Conservation (phyloP, 352 stramenopile species). For the Paralagenidium karlingii region DNA sequence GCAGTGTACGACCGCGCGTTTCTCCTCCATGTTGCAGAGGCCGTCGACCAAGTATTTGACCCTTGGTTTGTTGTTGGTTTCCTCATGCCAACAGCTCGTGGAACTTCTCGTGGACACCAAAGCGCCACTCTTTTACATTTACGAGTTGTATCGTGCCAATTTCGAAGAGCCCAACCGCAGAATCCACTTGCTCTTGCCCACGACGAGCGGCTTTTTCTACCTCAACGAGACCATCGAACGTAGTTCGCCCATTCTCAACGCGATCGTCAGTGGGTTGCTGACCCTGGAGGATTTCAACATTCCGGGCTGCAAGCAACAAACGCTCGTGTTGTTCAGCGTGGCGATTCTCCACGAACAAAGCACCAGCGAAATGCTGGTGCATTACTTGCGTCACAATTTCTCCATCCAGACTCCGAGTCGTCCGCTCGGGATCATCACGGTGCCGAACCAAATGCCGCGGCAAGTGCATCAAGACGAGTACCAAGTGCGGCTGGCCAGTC, state of each 20-base stretch:
- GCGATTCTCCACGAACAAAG: constrained; percentile 36
- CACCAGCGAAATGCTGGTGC: constrained; percentile 39
- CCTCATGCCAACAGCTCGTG: constrained; percentile 19
- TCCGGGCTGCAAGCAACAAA: constrained; percentile 1
- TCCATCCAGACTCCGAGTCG: constrained; percentile 16
- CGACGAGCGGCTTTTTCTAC: constrained; percentile 49
- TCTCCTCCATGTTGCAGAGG: background rate
- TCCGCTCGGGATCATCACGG: constrained; percentile 10
- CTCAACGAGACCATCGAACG: constrained; percentile 42
- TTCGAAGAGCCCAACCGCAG: constrained; percentile 36
- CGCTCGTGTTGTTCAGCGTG: constrained; percentile 48
- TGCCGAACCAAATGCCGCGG: constrained; percentile 18
- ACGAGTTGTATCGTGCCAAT: constrained; percentile 63
- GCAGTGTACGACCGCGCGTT: constrained; percentile 23
- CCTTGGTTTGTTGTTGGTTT: background rate
- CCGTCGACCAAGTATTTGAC: background rate
- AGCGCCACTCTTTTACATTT: constrained; percentile 45
- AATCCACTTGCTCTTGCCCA: constrained; percentile 56
- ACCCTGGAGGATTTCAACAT: constrained; percentile 61
- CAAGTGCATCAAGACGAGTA: constrained; percentile 37
- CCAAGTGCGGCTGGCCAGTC: constrained; percentile 34
- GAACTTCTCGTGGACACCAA: constrained; percentile 41
- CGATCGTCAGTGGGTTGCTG: constrained; percentile 49
- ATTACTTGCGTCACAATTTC: constrained; percentile 72
- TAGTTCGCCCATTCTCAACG: constrained; percentile 48